Evolutionary conservation across 2,329 filamentous ascomycete genomes (phyloP).

Genomic region (Teratosphaeria nubilosa): DNA sequence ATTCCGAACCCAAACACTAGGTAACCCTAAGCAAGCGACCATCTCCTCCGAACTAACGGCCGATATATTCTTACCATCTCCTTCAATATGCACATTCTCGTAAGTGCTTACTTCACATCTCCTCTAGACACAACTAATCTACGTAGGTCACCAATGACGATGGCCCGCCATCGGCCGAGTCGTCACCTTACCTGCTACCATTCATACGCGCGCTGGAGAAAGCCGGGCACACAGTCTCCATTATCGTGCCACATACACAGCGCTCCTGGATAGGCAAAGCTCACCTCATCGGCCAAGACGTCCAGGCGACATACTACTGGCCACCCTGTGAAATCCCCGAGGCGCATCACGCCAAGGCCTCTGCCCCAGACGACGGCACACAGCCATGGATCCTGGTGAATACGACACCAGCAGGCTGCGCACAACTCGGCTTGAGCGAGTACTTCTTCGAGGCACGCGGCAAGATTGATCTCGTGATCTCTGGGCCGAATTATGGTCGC

Average conservation of each 20-base stretch:
- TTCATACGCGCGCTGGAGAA: conserved; percentile 38
- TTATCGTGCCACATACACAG: conserved; percentile 83
- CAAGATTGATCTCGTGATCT: conserved; percentile 39
- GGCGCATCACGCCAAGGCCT: conserved; percentile 10
- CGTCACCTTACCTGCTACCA: conserved; percentile 41
- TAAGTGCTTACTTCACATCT: background rate
- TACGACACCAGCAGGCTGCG: conserved; percentile 40
- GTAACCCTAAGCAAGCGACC: background rate
- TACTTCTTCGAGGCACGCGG: conserved; percentile 38
- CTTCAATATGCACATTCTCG: conserved; percentile 1
- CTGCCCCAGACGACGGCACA: conserved; percentile 17
- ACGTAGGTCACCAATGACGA: conserved; percentile 41
- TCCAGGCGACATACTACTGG: conserved; percentile 57
- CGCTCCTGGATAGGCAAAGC: conserved; percentile 98
- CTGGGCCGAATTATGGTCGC: conserved; percentile 41
- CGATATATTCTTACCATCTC: background rate
- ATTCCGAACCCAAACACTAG: background rate
- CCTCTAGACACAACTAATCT: background rate
- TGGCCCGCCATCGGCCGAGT: conserved; percentile 40
- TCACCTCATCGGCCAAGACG: conserved; percentile 73
- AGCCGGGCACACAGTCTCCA: conserved; percentile 77
- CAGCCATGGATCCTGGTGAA: conserved; percentile 42
- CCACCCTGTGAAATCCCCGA: conserved; percentile 29
- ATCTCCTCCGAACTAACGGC: background rate
- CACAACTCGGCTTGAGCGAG: conserved; percentile 39